Base-by-base conservation (phyloP, 768 basidiomycete genomes). In the Tulasnella sp. region DNA sequence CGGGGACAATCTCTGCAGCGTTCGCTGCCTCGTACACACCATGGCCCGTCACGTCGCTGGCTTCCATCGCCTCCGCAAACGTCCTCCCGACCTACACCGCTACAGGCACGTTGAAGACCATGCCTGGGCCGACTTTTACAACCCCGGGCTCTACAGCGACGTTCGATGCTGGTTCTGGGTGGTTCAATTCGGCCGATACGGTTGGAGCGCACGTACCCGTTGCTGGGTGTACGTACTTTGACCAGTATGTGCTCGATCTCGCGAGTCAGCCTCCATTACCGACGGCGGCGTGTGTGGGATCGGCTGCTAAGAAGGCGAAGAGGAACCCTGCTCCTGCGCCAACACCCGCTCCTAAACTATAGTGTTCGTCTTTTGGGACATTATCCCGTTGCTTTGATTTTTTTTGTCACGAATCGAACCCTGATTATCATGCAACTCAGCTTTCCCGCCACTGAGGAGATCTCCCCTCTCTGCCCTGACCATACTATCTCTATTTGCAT, bases 61-160 rank as follows among this genome's bases (percentile, higher is more conserved):
- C 70, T 17, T 80, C 66, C 70, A 62, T 71, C 49, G 73, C 67
- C 70, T 74, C 69, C 11, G 69, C 67, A 1, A 65, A 69, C 25
- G 73, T 73, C 19, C 66, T 85, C 27, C 83, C 84, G 7, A 81
- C 80, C 34, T 86, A 85, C 66, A 85, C 84, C 4, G 74, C 75
- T 27, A 85, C 83, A 4, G 80, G 76, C 11, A 65, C 78, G 2
- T 70, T 82, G 48, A 72, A 76, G 60, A 84, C 82, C 0, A 71
- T 87, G 31, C 76, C 81, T 12, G 74, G 75, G 7, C 75, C 78
- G 5, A 79, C 78, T 0, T 78, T 80, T 70, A 78, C 80, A 3
- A 66, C 64, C 2, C 69, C 72, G 25, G 67, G 65, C 3, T 66
- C 66, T 4, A 67, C 67, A 5, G 68, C 69, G 9, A 74, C 76